phyloP scores from a whole-genome alignment of 2,329 filamentous ascomycete species.

The Colletotrichum sp. region DNA sequence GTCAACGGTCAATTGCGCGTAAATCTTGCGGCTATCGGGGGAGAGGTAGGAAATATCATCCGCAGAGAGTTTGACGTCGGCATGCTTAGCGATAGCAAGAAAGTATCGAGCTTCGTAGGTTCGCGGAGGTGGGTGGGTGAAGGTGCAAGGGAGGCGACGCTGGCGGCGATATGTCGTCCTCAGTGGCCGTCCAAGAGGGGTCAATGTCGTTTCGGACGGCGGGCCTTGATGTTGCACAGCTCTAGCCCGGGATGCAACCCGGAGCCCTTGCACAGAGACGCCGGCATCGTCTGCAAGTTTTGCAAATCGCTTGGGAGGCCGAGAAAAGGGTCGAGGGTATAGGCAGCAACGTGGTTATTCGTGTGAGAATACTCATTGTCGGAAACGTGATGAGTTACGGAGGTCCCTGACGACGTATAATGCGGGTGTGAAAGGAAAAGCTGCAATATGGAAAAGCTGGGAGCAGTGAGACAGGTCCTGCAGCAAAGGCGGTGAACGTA shows the following conservation, averaged over 20 bases:
- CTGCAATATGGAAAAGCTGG: neutral
- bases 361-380: neutral
- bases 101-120: neutral
- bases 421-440: neutral
- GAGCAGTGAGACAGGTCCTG: neutral
- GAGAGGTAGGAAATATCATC: no score
- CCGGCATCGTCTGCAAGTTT: neutral
- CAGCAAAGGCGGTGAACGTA: neutral
- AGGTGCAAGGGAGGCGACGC: neutral
- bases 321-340: neutral
- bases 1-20: no score
- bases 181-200: neutral
- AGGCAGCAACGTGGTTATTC: neutral
- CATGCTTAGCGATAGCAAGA: no score
- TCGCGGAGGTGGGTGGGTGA: neutral
- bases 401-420: neutral
- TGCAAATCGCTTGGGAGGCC: neutral
- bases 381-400: neutral
- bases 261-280: neutral
- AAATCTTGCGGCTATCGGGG: no score
- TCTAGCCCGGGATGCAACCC: neutral
- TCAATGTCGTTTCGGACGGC: neutral
- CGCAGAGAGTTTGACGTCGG: no score
- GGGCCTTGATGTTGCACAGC: neutral
- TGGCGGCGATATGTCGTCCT: neutral